Evolutionary conservation across 2,329 filamentous ascomycete genomes (phyloP).

Genomic region (Lecanosticta acicola): DNA sequence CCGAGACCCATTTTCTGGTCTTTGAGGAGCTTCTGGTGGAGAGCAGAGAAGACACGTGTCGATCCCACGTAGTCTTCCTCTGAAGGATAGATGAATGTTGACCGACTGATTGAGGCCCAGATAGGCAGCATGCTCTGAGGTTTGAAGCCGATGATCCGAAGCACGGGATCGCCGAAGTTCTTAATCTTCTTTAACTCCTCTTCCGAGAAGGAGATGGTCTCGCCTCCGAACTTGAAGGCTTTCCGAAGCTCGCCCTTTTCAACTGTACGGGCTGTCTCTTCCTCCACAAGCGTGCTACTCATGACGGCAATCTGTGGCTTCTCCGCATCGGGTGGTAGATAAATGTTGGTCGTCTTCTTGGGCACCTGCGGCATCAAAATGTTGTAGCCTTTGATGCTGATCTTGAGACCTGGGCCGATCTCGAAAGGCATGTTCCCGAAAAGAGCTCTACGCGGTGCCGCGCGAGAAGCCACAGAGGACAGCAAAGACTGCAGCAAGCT

Average conservation of each 20-base stretch:
- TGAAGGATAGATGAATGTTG: slow-evolving; percentile 88
- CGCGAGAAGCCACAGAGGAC: slow-evolving; percentile 84
- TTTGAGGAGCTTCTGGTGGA: slow-evolving; percentile 79
- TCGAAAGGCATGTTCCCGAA: slow-evolving; percentile 87
- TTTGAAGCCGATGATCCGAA: slow-evolving; percentile 94
- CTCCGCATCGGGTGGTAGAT: slow-evolving; percentile 66
- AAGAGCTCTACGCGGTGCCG: slow-evolving; percentile 74
- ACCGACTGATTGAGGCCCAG: slow-evolving; percentile 81
- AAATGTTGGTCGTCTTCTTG: slow-evolving; percentile 79
- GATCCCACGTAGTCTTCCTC: slow-evolving; percentile 88
- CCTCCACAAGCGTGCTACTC: slow-evolving; percentile 67
- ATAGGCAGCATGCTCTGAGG: slow-evolving; percentile 65
- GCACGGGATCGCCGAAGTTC: slow-evolving; percentile 73
- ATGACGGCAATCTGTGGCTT: slow-evolving; percentile 72
- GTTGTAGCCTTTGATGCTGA: slow-evolving; percentile 91
- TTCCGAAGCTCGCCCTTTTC: slow-evolving; percentile 79
- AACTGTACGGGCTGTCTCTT: slow-evolving; percentile 69
- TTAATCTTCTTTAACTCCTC: slow-evolving; percentile 76
- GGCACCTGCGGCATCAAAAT: slow-evolving; percentile 78
- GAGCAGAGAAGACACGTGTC: slow-evolving; percentile 82
- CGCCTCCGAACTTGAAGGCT: slow-evolving; percentile 92
- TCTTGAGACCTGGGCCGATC: slow-evolving; percentile 74
- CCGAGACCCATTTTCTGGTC: slow-evolving; percentile 77
- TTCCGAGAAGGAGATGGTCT: slow-evolving; percentile 76
- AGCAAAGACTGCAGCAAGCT: slow-evolving; percentile 73